Evolutionary conservation across 371 early-diverging fungal species (phyloP), one percentile per base, ranked within the genome.

Genomic region (Mucor lusitanicus): DNA sequence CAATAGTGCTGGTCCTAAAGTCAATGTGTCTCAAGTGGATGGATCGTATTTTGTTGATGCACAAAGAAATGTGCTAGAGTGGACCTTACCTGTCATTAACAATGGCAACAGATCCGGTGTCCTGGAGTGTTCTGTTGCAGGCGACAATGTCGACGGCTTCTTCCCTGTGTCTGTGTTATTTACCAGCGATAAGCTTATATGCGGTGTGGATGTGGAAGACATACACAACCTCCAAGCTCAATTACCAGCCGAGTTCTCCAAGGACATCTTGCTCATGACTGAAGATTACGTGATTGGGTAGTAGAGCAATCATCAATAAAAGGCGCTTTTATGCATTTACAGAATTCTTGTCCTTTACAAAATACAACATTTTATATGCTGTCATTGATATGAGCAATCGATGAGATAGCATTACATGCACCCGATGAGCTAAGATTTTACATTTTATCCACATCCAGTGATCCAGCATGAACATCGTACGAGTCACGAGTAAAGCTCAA

Each of bases 141-240:
- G 91, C 28, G 92, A 93, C 59, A 91, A 96, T 66, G 88, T 88
- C 12, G 88, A 88, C 46, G 88, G 76, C 3, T 95, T 95, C 82
- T 98, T 95, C 94, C 98, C 98, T 3, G 95, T 97, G 28, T 64
- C 79, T 21, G 93, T 94, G 6, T 82, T 88, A 42, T 98, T 97
- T 76, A 77, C 82, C 11, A 88, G 89, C 72, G 82, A 83, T 25
- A 84, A 84, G 71, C 79, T 92, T 13, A 85, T 91, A 67, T 92
- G 90, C 65, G 91, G 86, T 63, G 86, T 96, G 58, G 88, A 92
- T 60, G 93, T 95, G 30, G 25, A 77, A 21, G 69, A 76, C 44
- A 85, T 89, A 23, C 59, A 77, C 23, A 82, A 78, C 53, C 76
- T 86, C 17, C 82, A 88, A 25, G 86, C 85, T 50, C 83, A 85